Conservation (phyloP, 1,139 yeast genomes). For the Lodderomyces metapsilosis region DNA sequence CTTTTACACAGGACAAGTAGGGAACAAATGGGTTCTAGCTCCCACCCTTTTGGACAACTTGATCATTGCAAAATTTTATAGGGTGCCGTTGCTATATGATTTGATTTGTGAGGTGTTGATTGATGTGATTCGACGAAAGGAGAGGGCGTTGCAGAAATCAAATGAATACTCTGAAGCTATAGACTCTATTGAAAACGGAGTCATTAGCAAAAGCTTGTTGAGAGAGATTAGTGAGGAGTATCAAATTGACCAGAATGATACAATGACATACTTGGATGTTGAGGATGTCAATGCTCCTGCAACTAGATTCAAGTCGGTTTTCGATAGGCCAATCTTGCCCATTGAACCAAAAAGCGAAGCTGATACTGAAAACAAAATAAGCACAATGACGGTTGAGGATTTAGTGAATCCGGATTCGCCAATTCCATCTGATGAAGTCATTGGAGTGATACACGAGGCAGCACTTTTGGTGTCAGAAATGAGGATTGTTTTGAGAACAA, state of each 20-base stretch:
- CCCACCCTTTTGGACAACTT: conserved; percentile 69
- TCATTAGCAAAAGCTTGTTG: conserved; percentile 54
- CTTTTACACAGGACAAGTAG: conserved; percentile 75
- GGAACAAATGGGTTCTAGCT: conserved; percentile 64
- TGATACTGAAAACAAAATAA: conserved; percentile 15
- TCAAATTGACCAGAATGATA: conserved; percentile 16
- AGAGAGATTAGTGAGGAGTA: conserved; percentile 40
- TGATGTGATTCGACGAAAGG: conserved; percentile 67
- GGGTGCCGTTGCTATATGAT: conserved; percentile 67
- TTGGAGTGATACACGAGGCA: conserved; percentile 59
- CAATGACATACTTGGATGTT: conserved; percentile 28
- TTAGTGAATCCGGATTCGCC: conserved; percentile 52
- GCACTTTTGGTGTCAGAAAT: conserved; percentile 62
- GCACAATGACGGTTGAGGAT: conserved; percentile 45
- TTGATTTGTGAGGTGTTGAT: conserved; percentile 65
- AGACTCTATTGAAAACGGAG: conserved; percentile 62
- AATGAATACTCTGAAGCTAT: conserved; percentile 72
- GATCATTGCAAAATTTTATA: conserved; percentile 59
- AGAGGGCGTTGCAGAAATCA: conserved; percentile 33
- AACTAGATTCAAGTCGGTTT: conserved; percentile 34
- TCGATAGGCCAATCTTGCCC: conserved; percentile 22
- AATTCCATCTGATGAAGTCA: conserved; percentile 51
- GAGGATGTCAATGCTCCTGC: conserved; percentile 18
- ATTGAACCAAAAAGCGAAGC: conserved; percentile 8
- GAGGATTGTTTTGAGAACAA: conserved; percentile 55